Percentiles rank a stretch among this genome's conserved stretches.
Evolutionary conservation across 2,329 filamentous ascomycete species (phyloP).

Genomic region (Allantophomopsis lycopodina): DNA sequence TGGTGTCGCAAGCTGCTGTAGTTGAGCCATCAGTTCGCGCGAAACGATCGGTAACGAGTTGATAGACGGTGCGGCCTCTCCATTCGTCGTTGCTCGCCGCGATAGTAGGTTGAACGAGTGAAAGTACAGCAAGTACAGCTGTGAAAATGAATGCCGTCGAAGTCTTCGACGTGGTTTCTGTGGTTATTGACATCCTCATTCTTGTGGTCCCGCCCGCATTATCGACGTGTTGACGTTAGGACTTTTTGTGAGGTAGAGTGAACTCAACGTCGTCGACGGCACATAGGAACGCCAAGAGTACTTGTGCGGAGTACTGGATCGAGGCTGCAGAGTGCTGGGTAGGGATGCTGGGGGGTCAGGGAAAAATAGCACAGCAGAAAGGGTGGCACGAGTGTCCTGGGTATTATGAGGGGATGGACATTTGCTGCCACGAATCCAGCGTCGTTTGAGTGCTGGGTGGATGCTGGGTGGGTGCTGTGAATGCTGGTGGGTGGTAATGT

Average conservation of each 20-base stretch:
- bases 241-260: not conserved
- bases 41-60: conserved; percentile 26
- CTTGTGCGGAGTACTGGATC: not conserved
- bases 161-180: not conserved
- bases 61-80: conserved; percentile 23
- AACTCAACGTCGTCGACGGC: not conserved
- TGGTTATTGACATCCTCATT: not conserved
- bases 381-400: too few species aligned
- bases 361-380: too few species aligned
- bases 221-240: not conserved
- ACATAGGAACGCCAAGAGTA: not conserved
- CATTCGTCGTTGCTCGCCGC: conserved; percentile 14
- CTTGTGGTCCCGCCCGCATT: not conserved
- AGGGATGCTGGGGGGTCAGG: too few species aligned
- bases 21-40: conserved; percentile 20
- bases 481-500: too few species aligned
- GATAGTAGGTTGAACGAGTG: not conserved
- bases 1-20: conserved; percentile 12
- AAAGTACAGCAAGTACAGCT: not conserved
- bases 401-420: too few species aligned
- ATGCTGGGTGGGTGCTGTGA: too few species aligned
- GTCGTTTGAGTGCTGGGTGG: too few species aligned
- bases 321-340: too few species aligned
- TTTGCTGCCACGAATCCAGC: too few species aligned
- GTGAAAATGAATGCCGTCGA: not conserved